Base-by-base conservation (phyloP, 2,329 filamentous ascomycete genomes). In the Fusarium subtropicale region DNA sequence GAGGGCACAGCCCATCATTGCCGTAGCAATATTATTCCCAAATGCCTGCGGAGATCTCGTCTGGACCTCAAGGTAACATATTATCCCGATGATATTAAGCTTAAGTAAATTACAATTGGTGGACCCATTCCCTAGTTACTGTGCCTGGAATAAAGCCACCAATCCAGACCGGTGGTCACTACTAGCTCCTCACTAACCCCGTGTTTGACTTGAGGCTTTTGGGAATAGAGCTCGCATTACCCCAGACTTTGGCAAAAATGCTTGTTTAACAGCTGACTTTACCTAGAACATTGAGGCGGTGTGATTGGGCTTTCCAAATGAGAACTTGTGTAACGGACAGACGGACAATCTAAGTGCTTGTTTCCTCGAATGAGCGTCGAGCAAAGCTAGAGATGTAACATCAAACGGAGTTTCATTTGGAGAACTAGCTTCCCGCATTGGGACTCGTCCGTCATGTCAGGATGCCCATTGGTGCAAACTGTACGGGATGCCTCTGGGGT, bases 341-440 rank as follows among this genome's bases (percentile, higher is more conserved):
- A 56, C 68, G 68, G 68, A 71, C 22, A 56, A 71, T 59, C 51
- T 26, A 24, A 12, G 15, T 16, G 12, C 20, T 24, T 36, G 31
- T 68, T 70, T 59, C 68, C 68, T 71, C 68, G 60, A 71, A 71
- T 71, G 33, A 69, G 53, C 36, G 24, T 47, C 24, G 30, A 28
- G 15, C 4, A 13, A 20, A 7, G 45, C 9, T 47, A 15, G 45
- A 53, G 41, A 68, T 70, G 68, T 68, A 71, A 70, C 68, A 55
- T 45, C 26, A 53, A 30, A 67, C 68, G 68, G 68, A 71, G 67
- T 69, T 64, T 70, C 54, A 57, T 45, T 50, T 41, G 30, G 13
- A 33, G 8, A 39, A 33, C 39, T 34, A 42, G 20, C 11, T 58
- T 71, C 18, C 68, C 68, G 4, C 20, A 58, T 55, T 52, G 10